phyloP scores from a whole-genome alignment of 345 rosid genomes.

The Moringa oleifera region DNA sequence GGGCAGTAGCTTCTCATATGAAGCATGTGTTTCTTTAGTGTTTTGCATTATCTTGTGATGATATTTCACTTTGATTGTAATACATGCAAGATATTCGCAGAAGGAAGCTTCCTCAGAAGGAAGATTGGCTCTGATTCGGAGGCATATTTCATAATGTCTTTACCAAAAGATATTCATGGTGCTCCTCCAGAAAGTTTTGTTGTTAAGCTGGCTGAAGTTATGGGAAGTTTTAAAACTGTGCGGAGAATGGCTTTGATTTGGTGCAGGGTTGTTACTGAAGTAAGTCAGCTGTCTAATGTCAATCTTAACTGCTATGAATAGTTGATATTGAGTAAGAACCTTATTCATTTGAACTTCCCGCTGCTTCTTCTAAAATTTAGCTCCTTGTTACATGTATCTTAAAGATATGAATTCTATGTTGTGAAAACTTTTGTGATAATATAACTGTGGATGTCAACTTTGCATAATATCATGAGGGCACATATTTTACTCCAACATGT shows the following conservation, averaged over 20 bases:
- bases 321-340: neutral
- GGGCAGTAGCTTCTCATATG: constrained; percentile 4
- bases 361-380: neutral
- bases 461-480: neutral
- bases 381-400: neutral
- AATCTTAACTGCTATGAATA: neutral
- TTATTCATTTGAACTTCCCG: no score
- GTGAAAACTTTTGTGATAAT: neutral
- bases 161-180: constrained; percentile 77
- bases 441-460: neutral
- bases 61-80: constrained; percentile 58
- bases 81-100: constrained; percentile 74
- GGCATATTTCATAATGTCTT: constrained; percentile 29
- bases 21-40: neutral
- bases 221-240: constrained; percentile 79
- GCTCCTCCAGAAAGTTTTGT: constrained; percentile 76
- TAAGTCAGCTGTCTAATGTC: constrained; percentile 33
- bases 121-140: constrained; percentile 45
- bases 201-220: constrained; percentile 84
- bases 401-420: no score
- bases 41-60: constrained; percentile 30
- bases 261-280: constrained; percentile 77
- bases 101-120: constrained; percentile 73
- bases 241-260: constrained; percentile 80
- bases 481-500: no score